A percentile compares a stretch with the other conserved stretches of the same genome.
Conservation (phyloP, 495 filamentous ascomycete genomes). For the Aspergillus diversus region DNA sequence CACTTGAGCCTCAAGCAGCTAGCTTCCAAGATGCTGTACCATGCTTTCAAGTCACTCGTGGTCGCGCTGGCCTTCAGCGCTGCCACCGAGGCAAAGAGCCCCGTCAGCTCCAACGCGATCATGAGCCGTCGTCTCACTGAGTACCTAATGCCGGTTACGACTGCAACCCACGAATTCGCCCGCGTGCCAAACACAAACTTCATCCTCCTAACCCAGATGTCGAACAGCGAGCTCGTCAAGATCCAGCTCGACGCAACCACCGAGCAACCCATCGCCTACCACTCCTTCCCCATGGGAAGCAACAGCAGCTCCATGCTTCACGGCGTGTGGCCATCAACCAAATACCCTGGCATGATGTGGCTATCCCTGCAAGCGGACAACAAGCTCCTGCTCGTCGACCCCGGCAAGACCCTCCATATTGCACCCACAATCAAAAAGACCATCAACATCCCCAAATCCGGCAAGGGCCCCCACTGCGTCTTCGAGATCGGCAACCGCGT, state of each 20-base stretch:
- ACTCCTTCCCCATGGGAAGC: constrained; percentile 27
- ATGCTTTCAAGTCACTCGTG: constrained; percentile 9
- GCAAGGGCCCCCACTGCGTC: constrained; percentile 29
- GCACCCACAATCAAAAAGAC: constrained; percentile 21
- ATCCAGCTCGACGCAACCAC: constrained; percentile 25
- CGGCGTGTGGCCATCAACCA: constrained; percentile 26
- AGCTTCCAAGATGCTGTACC: constrained; percentile 5
- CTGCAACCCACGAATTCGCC: constrained; percentile 28
- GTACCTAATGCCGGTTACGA: constrained; percentile 26
- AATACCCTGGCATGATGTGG: constrained; percentile 29
- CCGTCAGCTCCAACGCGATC: constrained; percentile 12
- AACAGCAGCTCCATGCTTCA: constrained; percentile 25
- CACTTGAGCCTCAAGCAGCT: not conserved
- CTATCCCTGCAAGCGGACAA: constrained; percentile 28
- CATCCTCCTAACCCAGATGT: constrained; percentile 28
- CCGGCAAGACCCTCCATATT: constrained; percentile 23
- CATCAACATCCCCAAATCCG: constrained; percentile 24
- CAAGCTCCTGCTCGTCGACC: constrained; percentile 29
- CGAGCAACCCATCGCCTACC: constrained; percentile 27
- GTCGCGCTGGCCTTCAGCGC: constrained; percentile 5
- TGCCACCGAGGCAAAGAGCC: not conserved
- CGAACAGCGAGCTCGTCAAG: constrained; percentile 29
- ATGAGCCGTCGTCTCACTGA: constrained; percentile 29
- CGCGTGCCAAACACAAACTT: constrained; percentile 29
- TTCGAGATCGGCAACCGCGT: constrained; percentile 32